A percentile compares a stretch with the other conserved stretches of the same genome.
Conservation (phyloP, 345 rosid genomes). For the Brassica rapa region DNA sequence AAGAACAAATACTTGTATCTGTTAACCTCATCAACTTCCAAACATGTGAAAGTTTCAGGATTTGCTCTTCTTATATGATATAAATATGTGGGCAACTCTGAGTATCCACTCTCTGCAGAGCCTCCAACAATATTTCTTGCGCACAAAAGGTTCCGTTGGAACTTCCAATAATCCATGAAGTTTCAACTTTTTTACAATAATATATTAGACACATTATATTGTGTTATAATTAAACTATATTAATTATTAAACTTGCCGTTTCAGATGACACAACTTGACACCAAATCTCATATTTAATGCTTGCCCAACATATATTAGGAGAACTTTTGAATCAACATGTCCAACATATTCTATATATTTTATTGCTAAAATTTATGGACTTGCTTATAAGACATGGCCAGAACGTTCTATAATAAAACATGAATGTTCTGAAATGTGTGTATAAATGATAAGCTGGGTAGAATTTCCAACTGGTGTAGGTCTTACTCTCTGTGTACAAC, state of each 20-base stretch:
- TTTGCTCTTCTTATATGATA: too few species aligned
- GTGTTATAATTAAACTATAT: too few species aligned
- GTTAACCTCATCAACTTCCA: too few species aligned
- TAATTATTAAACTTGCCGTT: background rate
- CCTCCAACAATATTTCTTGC: too few species aligned
- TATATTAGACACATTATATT: too few species aligned
- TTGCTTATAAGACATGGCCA: background rate
- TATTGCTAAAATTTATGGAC: background rate
- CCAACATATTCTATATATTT: background rate
- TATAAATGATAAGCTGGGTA: background rate
- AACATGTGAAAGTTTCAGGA: too few species aligned
- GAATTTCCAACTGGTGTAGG: background rate
- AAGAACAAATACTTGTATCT: too few species aligned
- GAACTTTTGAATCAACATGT: background rate
- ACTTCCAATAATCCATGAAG: too few species aligned
- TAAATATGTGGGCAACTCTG: too few species aligned
- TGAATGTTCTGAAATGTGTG: background rate
- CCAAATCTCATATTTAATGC: background rate
- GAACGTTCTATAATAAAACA: background rate
- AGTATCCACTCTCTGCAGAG: too few species aligned
- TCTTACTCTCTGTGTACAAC: background rate
- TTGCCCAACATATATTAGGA: background rate
- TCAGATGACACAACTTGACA: background rate
- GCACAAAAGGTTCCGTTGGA: too few species aligned
- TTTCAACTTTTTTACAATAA: too few species aligned